Conservation (phyloP, 306 rosid genomes). For the Quercus cerris region DNA sequence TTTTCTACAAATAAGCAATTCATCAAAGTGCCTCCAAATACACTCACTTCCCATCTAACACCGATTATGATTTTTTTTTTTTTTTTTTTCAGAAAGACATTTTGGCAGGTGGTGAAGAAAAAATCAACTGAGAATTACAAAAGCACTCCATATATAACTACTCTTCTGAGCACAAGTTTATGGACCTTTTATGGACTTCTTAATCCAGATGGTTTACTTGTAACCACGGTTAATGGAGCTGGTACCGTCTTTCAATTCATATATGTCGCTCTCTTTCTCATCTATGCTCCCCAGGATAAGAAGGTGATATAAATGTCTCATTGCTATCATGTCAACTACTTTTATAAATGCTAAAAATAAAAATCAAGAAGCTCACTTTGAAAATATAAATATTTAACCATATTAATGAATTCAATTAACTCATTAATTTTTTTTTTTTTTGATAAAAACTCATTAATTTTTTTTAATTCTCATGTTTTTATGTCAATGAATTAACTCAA, state of each 20-base stretch:
- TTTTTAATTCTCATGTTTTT: too few species aligned
- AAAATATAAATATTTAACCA: too few species aligned
- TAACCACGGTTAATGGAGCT: constrained; percentile 45
- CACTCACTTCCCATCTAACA: too few species aligned
- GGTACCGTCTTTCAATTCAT: constrained; percentile 38
- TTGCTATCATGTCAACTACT: background rate
- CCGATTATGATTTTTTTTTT: background rate
- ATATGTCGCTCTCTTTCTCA: constrained; percentile 41
- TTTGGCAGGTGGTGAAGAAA: constrained; percentile 45
- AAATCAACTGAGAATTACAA: constrained; percentile 48
- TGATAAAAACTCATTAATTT: too few species aligned
- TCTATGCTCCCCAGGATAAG: constrained; percentile 43
- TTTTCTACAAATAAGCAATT: too few species aligned
- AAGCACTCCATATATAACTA: constrained; percentile 44
- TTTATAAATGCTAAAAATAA: background rate
- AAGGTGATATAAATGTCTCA: constrained; percentile 29
- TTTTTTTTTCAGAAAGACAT: constrained; percentile 31
- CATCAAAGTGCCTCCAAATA: too few species aligned
- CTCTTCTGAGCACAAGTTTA: constrained; percentile 43
- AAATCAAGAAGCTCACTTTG: too few species aligned
- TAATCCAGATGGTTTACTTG: constrained; percentile 40
- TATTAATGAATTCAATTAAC: too few species aligned
- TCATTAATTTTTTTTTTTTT: too few species aligned
- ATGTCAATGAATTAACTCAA: too few species aligned
- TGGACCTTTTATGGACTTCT: constrained; percentile 58